Conservation (phyloP, 23 red algal species). For the Gracilaria domingensis region DNA sequence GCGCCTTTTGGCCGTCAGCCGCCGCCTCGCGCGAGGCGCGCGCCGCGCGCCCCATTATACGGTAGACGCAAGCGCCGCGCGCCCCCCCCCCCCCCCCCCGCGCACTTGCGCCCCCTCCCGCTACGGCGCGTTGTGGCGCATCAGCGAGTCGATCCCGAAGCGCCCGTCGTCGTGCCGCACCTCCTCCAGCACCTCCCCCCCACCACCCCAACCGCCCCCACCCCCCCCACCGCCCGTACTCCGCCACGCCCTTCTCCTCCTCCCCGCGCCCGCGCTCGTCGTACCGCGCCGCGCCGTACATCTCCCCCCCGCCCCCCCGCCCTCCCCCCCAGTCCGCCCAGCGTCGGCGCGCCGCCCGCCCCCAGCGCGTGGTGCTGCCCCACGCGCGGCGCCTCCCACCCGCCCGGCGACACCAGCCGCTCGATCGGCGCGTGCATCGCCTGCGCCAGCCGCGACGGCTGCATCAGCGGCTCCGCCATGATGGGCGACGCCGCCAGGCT, state of each 20-base stretch:
- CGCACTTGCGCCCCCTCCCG: neutral
- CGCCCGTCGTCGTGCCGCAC: neutral
- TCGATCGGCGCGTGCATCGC: too few relatives aligned
- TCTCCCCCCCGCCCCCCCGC: neutral
- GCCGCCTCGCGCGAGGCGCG: neutral
- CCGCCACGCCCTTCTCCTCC: neutral
- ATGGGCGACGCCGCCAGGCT: neutral
- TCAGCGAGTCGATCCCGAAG: neutral
- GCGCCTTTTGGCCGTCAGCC: too few relatives aligned
- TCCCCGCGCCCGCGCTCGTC: neutral
- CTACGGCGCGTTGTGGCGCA: neutral
- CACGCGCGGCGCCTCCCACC: too few relatives aligned
- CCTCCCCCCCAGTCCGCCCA: neutral
- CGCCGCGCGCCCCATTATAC: neutral
- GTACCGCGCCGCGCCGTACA: neutral
- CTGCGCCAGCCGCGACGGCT: neutral
- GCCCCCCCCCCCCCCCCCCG: too few relatives aligned
- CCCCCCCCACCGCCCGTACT: neutral
- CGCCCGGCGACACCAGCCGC: too few relatives aligned
- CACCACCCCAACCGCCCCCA: neutral
- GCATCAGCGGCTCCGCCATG: neutral
- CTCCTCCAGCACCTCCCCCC: neutral
- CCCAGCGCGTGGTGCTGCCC: too few relatives aligned
- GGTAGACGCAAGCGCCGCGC: constrained; percentile 7
- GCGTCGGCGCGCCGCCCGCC: neutral